A percentile compares a stretch with the other conserved stretches of the same genome.
Conservation (phyloP, 768 basidiomycete species). For the Mycena kentingensis region DNA sequence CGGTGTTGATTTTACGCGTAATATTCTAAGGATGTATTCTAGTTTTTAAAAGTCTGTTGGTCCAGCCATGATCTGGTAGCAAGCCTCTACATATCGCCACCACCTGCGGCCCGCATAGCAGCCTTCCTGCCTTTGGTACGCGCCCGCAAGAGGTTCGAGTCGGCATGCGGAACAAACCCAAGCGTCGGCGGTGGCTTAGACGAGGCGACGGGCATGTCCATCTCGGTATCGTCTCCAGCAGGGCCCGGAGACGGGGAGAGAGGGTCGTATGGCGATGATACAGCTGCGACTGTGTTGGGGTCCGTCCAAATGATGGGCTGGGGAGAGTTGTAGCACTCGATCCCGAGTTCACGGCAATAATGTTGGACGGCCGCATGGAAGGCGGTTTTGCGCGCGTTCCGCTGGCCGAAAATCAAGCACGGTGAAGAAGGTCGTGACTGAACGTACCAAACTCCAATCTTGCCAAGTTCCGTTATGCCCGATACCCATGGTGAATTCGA, state of each 20-base stretch:
- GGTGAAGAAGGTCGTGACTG: not conserved
- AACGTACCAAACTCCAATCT: slow-evolving; percentile 31
- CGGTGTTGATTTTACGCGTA: no score
- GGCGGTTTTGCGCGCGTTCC: slow-evolving; percentile 64
- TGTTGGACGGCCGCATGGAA: slow-evolving; percentile 79
- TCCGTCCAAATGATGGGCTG: slow-evolving; percentile 59
- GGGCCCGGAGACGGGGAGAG: not conserved
- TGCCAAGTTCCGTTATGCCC: slow-evolving; percentile 55
- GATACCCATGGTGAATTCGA: slow-evolving; percentile 71
- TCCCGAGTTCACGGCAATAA: slow-evolving; percentile 70
- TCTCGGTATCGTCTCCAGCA: not conserved
- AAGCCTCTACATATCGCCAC: not conserved
- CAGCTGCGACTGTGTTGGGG: slow-evolving; percentile 23
- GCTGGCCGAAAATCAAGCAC: slow-evolving; percentile 52
- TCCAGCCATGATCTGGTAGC: no score
- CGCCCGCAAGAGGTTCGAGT: slow-evolving; percentile 32
- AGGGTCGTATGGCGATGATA: not conserved
- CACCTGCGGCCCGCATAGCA: slow-evolving; percentile 39
- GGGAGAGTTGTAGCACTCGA: slow-evolving; percentile 59
- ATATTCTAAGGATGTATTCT: no score
- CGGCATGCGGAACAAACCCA: slow-evolving; percentile 50
- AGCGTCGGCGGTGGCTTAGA: slow-evolving; percentile 31
- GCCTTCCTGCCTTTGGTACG: slow-evolving; percentile 42
- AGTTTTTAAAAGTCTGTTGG: no score
- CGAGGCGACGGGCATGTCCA: not conserved